A percentile compares a stretch with the other conserved stretches of the same genome.
Conservation (phyloP, 352 stramenopile species). For the Hyaloperonospora brassicae region DNA sequence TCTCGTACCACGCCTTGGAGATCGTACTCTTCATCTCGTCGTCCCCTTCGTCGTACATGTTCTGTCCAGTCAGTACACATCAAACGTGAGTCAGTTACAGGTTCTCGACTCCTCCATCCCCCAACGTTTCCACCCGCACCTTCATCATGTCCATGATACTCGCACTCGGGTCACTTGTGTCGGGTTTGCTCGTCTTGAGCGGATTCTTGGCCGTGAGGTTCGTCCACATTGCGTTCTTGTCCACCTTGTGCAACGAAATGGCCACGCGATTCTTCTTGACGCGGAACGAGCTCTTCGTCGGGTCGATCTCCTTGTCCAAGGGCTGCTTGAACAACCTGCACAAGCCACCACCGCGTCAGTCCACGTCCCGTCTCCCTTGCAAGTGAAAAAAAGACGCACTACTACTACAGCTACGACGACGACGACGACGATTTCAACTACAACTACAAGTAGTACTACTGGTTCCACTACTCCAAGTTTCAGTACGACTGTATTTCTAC, state of each 20-base stretch:
- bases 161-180: conserved; percentile 52
- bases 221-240: conserved; percentile 76
- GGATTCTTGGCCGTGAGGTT: conserved; percentile 80
- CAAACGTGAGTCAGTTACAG: too few species aligned
- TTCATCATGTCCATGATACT: conserved; percentile 91
- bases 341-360: conserved; percentile 2
- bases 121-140: conserved; percentile 23
- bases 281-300: conserved; percentile 63
- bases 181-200: conserved; percentile 37
- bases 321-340: conserved; percentile 59
- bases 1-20: conserved; percentile 83
- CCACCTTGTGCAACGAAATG: conserved; percentile 66
- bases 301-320: conserved; percentile 79
- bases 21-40: conserved; percentile 88
- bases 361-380: not conserved
- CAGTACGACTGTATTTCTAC: too few species aligned
- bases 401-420: too few species aligned
- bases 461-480: too few species aligned
- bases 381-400: not conserved
- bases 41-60: conserved; percentile 86
- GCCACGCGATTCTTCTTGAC: conserved; percentile 84
- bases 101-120: not conserved
- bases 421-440: too few species aligned
- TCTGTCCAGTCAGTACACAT: conserved; percentile 19
- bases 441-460: too few species aligned